Percentiles rank a stretch among this genome's conserved stretches.
These are phyloP conservation scores for Apiospora pterosperma DNA, from an alignment of 2,329 filamentous ascomycete genomes.

Conservation along the genomic window DNA sequence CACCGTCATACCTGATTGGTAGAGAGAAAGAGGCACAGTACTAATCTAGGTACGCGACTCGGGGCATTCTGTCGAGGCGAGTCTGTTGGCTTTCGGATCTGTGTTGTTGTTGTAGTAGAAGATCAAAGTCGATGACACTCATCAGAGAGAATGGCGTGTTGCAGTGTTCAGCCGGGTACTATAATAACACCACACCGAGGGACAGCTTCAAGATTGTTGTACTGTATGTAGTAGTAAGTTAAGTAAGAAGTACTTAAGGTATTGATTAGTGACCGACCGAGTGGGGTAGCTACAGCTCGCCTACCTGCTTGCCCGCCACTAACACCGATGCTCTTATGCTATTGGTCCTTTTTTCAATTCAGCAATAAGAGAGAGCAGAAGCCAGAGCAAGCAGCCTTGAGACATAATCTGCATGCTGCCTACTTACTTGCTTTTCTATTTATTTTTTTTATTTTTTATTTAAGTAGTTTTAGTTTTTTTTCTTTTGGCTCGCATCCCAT, in stretches of 20 bases:
- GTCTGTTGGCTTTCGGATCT: no score
- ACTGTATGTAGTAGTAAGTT: no score
- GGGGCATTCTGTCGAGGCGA: no score
- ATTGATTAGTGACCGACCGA: background rate
- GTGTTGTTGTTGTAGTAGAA: no score
- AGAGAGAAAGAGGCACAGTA: no score
- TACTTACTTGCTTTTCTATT: no score
- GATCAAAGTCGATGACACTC: background rate
- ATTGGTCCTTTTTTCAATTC: background rate
- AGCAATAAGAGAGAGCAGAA: background rate
- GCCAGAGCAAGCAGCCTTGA: background rate
- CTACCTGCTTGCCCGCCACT: background rate
- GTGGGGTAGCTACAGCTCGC: background rate
- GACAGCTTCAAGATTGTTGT: slow-evolving; percentile 1
- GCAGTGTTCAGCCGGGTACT: background rate
- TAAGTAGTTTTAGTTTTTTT: no score
- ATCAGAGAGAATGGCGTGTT: background rate
- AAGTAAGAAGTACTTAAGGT: no score
- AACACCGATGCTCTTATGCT: background rate
- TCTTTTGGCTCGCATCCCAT: no score
- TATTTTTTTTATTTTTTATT: background rate
- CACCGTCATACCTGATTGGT: no score
- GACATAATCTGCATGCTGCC: background rate
- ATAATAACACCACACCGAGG: background rate
- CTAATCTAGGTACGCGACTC: no score